Conservation (phyloP, 345 rosid species). For the Sisymbrium altissimum region DNA sequence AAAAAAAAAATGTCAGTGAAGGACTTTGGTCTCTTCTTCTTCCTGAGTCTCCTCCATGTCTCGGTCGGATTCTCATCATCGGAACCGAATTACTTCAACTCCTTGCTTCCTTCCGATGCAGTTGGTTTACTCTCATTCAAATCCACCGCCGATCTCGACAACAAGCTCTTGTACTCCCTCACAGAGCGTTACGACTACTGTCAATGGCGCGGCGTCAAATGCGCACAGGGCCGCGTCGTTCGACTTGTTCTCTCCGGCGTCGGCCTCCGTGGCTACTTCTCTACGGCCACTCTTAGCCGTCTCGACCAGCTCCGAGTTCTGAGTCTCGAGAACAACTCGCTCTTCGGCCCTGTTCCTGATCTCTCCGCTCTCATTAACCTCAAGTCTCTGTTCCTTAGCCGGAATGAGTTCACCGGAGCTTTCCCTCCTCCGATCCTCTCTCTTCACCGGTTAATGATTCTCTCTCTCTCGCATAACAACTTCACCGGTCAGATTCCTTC, state of each 20-base stretch:
- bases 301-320: conserved; percentile 95
- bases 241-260: conserved; percentile 53
- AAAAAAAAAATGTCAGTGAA: conserved; percentile 25
- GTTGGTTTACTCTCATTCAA: conserved; percentile 77
- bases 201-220: conserved; percentile 89
- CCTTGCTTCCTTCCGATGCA: conserved; percentile 63
- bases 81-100: conserved; percentile 37
- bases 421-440: conserved; percentile 62
- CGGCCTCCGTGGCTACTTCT: conserved; percentile 65
- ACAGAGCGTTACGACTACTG: conserved; percentile 89
- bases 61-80: conserved; percentile 33
- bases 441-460: conserved; percentile 56
- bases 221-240: conserved; percentile 77
- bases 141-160: conserved; percentile 74
- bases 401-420: conserved; percentile 62
- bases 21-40: conserved; percentile 14
- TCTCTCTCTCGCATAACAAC: conserved; percentile 54
- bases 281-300: conserved; percentile 59
- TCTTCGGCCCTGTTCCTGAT: conserved; percentile 80
- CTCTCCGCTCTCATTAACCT: conserved; percentile 73
- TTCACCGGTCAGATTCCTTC: conserved; percentile 65
- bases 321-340: conserved; percentile 70
- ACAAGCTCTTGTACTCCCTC: conserved; percentile 65
- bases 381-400: conserved; percentile 57
- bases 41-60: conserved; percentile 10